Base-by-base conservation (phyloP, 805 yeast species). In the Yamadazyma akitaensis region DNA sequence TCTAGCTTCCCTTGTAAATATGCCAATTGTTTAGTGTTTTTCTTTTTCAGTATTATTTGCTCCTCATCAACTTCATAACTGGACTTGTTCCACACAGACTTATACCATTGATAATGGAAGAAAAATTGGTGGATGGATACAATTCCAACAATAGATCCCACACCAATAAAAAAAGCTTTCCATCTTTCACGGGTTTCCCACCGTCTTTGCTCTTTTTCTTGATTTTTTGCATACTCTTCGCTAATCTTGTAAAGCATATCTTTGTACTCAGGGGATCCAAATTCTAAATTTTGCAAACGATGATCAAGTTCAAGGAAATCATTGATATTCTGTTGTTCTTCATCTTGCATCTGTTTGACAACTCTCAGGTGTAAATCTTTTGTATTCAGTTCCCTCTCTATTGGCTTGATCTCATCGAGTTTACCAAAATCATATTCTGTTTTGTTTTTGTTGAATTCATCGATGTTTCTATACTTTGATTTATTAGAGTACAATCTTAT, bases 121-220 rank as follows among this genome's bases (percentile, higher is more conserved):
- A 70, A 59, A 5, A 68, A 40, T 46, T 76, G 76, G 53, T 72
- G 77, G 1, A 61, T 67, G 16, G 73, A 68, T 9, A 74, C 42
- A 1, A 75, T 56, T 3, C 68, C 72, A 12, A 64, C 62, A 5
- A 81, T 53, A 1, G 70, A 60, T 6, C 61, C 48, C 0, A 71
- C 21, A 3, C 85, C 85, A 13, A 67, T 54, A 0, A 66, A 64
- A 3, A 72, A 55, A 0, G 79, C 81, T 51, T 75, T 74, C 42
- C 74, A 48, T 43, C 75, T 65, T 55, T 76, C 77, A 33, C 60
- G 61, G 43, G 65, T 52, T 54, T 77, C 81, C 49, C 62, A 66
- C 19, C 67, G 51, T 48, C 57, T 53, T 19, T 60, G 47, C 19
- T 62, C 53, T 37, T 56, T 63, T 38, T 60, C 62, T 36, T 65